Evolutionary conservation across 2,329 filamentous ascomycete genomes (phyloP).

Genomic region (Aspergillus sp.): DNA sequence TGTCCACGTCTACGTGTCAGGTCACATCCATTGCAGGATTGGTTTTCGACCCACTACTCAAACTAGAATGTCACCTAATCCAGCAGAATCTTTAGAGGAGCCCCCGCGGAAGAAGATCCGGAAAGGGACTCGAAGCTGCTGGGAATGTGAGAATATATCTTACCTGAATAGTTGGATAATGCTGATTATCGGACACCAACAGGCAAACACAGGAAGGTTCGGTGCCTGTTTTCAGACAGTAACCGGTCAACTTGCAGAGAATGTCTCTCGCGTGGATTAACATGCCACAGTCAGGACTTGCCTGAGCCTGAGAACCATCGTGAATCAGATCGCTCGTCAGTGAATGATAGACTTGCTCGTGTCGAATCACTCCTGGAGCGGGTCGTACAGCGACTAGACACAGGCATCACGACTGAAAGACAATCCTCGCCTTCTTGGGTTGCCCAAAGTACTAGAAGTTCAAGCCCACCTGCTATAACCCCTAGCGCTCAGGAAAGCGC

Average conservation of each 20-base stretch:
- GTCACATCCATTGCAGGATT: no score
- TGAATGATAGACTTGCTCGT: background rate
- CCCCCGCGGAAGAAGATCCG: background rate
- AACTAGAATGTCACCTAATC: no score
- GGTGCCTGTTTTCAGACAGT: background rate
- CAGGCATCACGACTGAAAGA: no score
- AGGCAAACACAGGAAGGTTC: background rate
- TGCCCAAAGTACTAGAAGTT: no score
- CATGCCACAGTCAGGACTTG: background rate
- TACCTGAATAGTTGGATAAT: no score
- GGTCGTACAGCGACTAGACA: background rate
- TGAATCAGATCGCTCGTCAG: background rate
- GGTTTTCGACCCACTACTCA: no score
- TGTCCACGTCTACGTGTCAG: no score
- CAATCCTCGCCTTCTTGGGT: no score
- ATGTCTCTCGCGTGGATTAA: background rate
- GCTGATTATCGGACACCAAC: background rate
- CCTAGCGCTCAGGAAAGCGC: background rate
- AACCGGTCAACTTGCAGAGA: background rate
- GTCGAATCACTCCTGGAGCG: background rate
- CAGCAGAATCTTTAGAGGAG: background rate
- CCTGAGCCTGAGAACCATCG: background rate
- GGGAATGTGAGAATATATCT: background rate
- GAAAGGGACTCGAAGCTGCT: background rate
- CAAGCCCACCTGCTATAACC: no score